Base-by-base conservation (phyloP, 495 filamentous ascomycete genomes). In the Acidiella bohemica region DNA sequence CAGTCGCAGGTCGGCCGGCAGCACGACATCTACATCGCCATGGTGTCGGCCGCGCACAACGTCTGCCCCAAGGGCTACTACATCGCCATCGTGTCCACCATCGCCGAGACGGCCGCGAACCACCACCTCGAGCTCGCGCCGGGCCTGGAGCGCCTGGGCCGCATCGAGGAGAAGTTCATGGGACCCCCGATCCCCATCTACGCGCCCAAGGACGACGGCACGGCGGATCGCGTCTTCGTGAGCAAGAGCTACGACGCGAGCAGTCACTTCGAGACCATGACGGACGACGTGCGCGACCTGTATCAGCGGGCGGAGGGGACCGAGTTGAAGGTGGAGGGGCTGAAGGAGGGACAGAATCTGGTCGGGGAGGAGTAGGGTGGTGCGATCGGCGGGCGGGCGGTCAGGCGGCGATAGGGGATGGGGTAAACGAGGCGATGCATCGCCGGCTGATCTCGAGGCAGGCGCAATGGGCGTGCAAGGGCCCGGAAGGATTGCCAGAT, bases 51-150 rank as follows among this genome's bases (percentile, higher is more conserved):
- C 20, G 83, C 88, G 7, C 92, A 96, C 69, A 96, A 93, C 57
- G 92, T 96, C 52, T 96, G 92, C 67, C 90, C 92, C 40, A 93
- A 93, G 71, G 90, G 87, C 29, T 96, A 95, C 72, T 96, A 93
- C 67, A 85, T 99, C 51, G 92, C 90, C 45, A 95, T 94, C 51
- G 86, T 99, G 38, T 93, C 84, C 35, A 99, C 92, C 42, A 93
- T 99, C 50, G 84, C 93, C 51, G 90, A 99, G 69, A 78, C 76
- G 28, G 66, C 75, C 46, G 76, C 80, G 44, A 96, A 99, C 69
- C 87, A 92, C 64, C 92, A 96, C 60, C 60, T 93, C 19, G 90
- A 99, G 65, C 77, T 99, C 3, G 80, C 87, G 59, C 78, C 87
- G 17, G 90, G 90, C 42, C 81, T 99, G 47, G 86, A 96, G 57